A percentile compares a stretch with the other conserved stretches of the same genome.
These are phyloP conservation scores for Pichia pseudocactophila DNA, from an alignment of 805 yeast genomes.

Conservation along the genomic window DNA sequence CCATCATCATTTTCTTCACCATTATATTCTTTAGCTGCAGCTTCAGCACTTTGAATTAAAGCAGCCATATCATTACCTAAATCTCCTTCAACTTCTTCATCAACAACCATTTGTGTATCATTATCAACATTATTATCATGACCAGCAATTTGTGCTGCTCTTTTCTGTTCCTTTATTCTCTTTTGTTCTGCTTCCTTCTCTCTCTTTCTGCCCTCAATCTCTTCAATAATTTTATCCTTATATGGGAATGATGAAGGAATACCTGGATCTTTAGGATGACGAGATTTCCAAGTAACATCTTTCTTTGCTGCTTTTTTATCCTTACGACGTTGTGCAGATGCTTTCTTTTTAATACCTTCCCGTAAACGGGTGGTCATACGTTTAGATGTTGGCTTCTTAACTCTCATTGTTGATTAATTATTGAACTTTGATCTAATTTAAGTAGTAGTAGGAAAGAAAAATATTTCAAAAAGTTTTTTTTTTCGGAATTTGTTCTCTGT, in stretches of 20 bases:
- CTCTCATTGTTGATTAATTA: conserved; percentile 23
- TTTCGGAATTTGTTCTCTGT: no score
- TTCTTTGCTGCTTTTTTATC: conserved; percentile 74
- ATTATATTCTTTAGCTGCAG: conserved; percentile 68
- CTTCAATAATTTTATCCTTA: conserved; percentile 70
- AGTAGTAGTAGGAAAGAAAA: no score
- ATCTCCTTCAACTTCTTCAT: conserved; percentile 30
- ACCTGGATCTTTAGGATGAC: conserved; percentile 79
- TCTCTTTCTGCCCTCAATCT: conserved; percentile 57
- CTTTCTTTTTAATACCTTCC: conserved; percentile 94
- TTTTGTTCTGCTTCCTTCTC: conserved; percentile 47
- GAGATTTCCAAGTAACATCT: conserved; percentile 91
- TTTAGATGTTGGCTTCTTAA: conserved; percentile 62
- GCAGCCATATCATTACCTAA: conserved; percentile 60
- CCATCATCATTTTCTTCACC: conserved; percentile 41
- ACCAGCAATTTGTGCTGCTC: conserved; percentile 21
- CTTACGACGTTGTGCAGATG: conserved; percentile 84
- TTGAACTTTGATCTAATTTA: background rate
- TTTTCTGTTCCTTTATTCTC: conserved; percentile 38
- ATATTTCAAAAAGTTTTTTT: no score
- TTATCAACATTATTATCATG: conserved; percentile 21
- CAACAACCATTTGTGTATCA: conserved; percentile 20
- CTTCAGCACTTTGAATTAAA: conserved; percentile 79
- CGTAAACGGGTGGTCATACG: conserved; percentile 87
- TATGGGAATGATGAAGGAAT: conserved; percentile 94